Conservation (phyloP, 805 yeast genomes). For the Saccharomycopsis babjevae region DNA sequence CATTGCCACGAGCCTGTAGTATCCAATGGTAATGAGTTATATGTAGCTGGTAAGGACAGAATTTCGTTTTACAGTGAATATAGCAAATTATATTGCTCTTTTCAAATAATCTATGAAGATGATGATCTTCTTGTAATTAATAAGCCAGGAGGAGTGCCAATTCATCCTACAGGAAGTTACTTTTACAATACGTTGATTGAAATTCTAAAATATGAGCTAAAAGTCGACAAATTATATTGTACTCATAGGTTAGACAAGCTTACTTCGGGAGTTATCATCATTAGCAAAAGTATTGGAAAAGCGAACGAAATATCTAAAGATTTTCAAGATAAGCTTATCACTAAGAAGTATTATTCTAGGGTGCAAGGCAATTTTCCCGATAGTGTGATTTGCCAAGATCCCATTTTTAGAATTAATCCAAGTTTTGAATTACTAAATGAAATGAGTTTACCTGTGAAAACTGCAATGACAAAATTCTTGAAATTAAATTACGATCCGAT, state of each 20-base stretch:
- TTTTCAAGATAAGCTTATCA: constrained; percentile 55
- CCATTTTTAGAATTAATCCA: constrained; percentile 59
- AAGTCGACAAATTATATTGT: constrained; percentile 31
- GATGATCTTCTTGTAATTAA: constrained; percentile 74
- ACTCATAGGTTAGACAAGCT: constrained; percentile 44
- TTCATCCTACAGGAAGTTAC: constrained; percentile 88
- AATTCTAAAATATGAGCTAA: constrained; percentile 61
- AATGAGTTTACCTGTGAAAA: constrained; percentile 39
- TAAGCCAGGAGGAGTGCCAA: constrained; percentile 92
- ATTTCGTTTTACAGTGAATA: neutral
- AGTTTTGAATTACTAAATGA: constrained; percentile 23
- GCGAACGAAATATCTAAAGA: constrained; percentile 65
- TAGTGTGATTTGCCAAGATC: constrained; percentile 39
- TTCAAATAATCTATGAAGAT: constrained; percentile 53
- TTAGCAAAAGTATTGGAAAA: constrained; percentile 70
- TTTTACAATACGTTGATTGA: constrained; percentile 68
- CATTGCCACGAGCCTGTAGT: constrained; percentile 18
- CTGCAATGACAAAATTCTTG: constrained; percentile 62
- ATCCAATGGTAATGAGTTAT: constrained; percentile 8
- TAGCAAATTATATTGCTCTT: neutral
- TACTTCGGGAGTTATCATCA: constrained; percentile 87
- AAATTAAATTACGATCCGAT: constrained; percentile 60
- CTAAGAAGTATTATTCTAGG: constrained; percentile 76
- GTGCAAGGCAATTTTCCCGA: constrained; percentile 81
- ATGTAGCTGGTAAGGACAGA: neutral